Base-by-base conservation (phyloP, 257 asterid species). In the Solanum phureja region DNA sequence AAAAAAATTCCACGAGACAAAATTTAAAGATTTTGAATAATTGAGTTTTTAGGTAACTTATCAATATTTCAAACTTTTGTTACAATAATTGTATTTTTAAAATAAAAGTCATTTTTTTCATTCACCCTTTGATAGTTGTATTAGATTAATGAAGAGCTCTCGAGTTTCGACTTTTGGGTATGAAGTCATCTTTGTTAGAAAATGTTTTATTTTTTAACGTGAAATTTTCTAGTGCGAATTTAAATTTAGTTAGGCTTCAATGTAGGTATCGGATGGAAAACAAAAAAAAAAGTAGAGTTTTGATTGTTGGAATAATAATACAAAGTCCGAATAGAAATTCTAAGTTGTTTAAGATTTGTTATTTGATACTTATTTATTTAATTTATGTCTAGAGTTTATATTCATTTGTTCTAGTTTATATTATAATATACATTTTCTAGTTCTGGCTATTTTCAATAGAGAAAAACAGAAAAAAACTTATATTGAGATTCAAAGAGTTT, bases 231-330 rank as follows among this genome's bases (percentile, higher is more conserved):
- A 5, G 0, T 0, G 1, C 3, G 8, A 52, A 52, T 52, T 18
- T 0, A 2, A 52, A 52, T 16, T 16, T 52, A 52, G 9, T 6
- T 0, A 18, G n/a, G 0, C 10, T 52, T 1, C 9, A 16, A 1
- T 6, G 1, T 18, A 4, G 1, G 0, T 16, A 2, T 16, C 3
- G 0, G 9, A 52, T 52, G 1, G 0, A 0, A 52, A 52, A 6
- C 0, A 16, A 16, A 52, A 16, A 52, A 52, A 0, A 52, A 14
- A 49, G 44, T 5, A 16, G 62, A 52, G 62, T 52, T 52, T 52
- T 52, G 3, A 52, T 16, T 52, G 1, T 52, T 16, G 1, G 10
- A 18, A 52, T 18, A 52, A 18, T 16, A 16, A 16, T 52, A 0
- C n/a, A 52, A 18, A 52, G 62, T 52, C 0, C 0, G 0, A 52